These are phyloP conservation scores for Monosporozyma aerobia DNA, from an alignment of 805 yeast species.

Conservation along the genomic window DNA sequence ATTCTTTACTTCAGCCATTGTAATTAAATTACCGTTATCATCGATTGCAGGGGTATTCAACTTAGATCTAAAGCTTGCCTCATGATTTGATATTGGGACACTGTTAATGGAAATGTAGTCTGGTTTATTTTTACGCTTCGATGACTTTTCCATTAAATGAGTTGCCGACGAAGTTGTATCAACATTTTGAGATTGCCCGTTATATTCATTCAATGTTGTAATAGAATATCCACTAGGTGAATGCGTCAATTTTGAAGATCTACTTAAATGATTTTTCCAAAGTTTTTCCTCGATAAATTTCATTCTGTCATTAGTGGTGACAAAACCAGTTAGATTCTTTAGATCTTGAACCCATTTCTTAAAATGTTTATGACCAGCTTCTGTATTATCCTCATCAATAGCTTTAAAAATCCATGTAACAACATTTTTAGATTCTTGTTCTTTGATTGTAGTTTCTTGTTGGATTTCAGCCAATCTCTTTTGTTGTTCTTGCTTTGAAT, in stretches of 20 bases:
- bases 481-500: slow-evolving; percentile 5
- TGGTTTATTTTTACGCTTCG: slow-evolving; percentile 14
- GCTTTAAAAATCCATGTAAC: slow-evolving; percentile 25
- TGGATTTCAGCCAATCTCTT: slow-evolving; percentile 4
- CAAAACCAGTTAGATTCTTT: slow-evolving; percentile 41
- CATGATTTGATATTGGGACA: slow-evolving; percentile 5
- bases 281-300: slow-evolving; percentile 34
- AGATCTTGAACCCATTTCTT: slow-evolving; percentile 49
- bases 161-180: background rate
- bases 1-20: slow-evolving; percentile 21
- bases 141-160: slow-evolving; percentile 1
- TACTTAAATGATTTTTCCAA: slow-evolving; percentile 14
- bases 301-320: slow-evolving; percentile 42
- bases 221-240: slow-evolving; percentile 1
- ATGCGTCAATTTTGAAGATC: slow-evolving; percentile 2
- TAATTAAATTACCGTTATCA: slow-evolving; percentile 31
- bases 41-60: slow-evolving; percentile 31
- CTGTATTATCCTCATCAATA: slow-evolving; percentile 32
- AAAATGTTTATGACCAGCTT: slow-evolving; percentile 35
- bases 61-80: slow-evolving; percentile 11
- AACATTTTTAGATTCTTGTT: slow-evolving; percentile 5
- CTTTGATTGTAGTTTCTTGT: slow-evolving; percentile 1
- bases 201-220: slow-evolving; percentile 1
- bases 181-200: background rate
- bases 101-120: slow-evolving; percentile 21